Conservation (phyloP, 805 yeast genomes). For the Sugiyamaella qingdaonensis region DNA sequence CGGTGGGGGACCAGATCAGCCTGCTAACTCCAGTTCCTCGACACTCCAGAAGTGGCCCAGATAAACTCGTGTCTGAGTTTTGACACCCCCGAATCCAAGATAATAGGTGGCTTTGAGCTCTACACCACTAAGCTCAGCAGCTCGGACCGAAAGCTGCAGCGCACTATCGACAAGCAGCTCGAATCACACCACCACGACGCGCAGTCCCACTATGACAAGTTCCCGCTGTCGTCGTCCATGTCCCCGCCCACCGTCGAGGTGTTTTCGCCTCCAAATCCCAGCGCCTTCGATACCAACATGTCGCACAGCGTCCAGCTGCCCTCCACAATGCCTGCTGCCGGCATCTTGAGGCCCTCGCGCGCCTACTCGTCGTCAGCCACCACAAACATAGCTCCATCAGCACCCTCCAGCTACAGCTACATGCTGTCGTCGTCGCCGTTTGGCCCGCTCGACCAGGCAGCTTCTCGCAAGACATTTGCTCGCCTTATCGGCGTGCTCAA, state of each 20-base stretch:
- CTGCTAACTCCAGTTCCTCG: conserved; percentile 60
- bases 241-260: conserved; percentile 22
- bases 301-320: conserved; percentile 15
- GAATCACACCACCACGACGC: conserved; percentile 40
- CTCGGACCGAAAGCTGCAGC: conserved; percentile 82
- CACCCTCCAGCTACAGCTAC: conserved; percentile 12
- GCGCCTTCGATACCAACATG: neutral
- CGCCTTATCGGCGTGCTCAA: conserved; percentile 85
- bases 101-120: conserved; percentile 86
- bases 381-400: neutral
- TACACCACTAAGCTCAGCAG: conserved; percentile 93
- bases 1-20: neutral
- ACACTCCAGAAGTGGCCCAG: conserved; percentile 86
- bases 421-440: conserved; percentile 54
- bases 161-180: conserved; percentile 78
- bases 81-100: conserved; percentile 67
- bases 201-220: conserved; percentile 5
- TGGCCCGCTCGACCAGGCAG: conserved; percentile 84
- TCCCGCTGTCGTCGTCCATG: conserved; percentile 10
- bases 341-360: neutral
- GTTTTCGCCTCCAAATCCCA: conserved; percentile 26
- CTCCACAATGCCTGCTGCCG: neutral
- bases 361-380: neutral
- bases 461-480: conserved; percentile 85
- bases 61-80: conserved; percentile 83